phyloP scores from a whole-genome alignment of 1,284 basidiomycete genomes.

The Tylopilus orsonianus region DNA sequence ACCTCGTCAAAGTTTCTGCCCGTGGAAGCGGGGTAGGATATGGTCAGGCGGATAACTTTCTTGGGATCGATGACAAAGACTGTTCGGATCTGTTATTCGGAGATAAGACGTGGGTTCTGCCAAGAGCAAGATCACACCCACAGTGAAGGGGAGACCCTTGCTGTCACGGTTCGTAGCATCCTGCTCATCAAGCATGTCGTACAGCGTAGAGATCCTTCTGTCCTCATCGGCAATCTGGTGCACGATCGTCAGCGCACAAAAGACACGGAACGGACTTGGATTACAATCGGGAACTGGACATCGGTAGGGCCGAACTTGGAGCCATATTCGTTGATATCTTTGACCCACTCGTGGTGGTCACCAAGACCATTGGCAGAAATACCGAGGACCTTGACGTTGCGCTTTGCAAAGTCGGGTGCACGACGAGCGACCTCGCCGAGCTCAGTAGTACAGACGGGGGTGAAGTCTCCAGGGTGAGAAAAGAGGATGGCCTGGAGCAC shows the following conservation, averaged over 20 bases:
- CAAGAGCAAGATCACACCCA: slow-evolving; percentile 11
- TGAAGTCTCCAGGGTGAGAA: slow-evolving; percentile 90
- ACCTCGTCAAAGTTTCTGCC: slow-evolving; percentile 88
- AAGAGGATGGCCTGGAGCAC: slow-evolving; percentile 72
- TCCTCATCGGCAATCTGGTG: slow-evolving; percentile 86
- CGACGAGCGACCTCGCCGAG: slow-evolving; percentile 92
- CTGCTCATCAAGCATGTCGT: slow-evolving; percentile 96
- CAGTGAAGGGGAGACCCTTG: slow-evolving; percentile 87
- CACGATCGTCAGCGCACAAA: slow-evolving; percentile 5
- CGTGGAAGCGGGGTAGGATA: slow-evolving; percentile 89
- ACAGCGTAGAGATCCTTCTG: slow-evolving; percentile 81
- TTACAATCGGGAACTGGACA: slow-evolving; percentile 91
- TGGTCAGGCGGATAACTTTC: slow-evolving; percentile 85
- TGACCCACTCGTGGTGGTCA: slow-evolving; percentile 87
- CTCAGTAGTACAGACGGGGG: slow-evolving; percentile 93
- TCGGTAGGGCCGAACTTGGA: slow-evolving; percentile 63
- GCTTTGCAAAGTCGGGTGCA: slow-evolving; percentile 79
- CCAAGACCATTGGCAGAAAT: slow-evolving; percentile 91
- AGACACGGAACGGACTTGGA: slow-evolving; percentile 11
- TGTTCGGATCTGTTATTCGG: slow-evolving; percentile 74
- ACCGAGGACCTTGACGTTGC: slow-evolving; percentile 92
- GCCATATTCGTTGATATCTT: slow-evolving; percentile 88
- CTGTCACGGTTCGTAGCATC: slow-evolving; percentile 93
- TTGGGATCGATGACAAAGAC: slow-evolving; percentile 94
- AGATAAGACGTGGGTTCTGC: slow-evolving; percentile 9